phyloP scores from a whole-genome alignment of 305 asterid genomes.

The Rubia occidens region DNA sequence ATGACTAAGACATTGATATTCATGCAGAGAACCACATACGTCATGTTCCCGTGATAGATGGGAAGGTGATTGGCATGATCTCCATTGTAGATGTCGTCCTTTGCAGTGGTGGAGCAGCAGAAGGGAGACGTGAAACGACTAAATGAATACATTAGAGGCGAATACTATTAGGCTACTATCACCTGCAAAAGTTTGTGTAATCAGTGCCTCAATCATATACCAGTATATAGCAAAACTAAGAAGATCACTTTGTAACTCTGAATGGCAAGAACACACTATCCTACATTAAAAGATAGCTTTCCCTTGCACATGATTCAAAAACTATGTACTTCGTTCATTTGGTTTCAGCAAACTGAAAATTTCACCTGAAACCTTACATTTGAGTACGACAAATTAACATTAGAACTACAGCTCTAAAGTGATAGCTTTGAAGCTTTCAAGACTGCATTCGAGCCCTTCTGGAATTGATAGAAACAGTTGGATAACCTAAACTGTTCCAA shows the following conservation, averaged over 20 bases:
- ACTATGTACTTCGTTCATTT: not conserved
- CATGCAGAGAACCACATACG: slow-evolving; percentile 55
- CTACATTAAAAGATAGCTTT: not conserved
- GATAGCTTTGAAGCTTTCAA: not conserved
- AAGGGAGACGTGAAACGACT: slow-evolving; percentile 53
- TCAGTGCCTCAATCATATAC: not conserved
- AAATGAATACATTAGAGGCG: slow-evolving; percentile 51
- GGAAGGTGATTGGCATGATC: slow-evolving; percentile 68
- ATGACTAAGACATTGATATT: slow-evolving; percentile 1
- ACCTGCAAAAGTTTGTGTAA: not conserved
- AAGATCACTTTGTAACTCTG: not conserved
- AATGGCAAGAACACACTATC: not conserved
- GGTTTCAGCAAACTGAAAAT: too few relatives aligned
- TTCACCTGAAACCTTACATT: not conserved
- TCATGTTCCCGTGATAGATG: slow-evolving; percentile 71
- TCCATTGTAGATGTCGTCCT: slow-evolving; percentile 55
- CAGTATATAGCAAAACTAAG: not conserved
- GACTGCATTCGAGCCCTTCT: not conserved
- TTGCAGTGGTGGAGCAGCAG: slow-evolving; percentile 59
- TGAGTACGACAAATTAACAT: not conserved
- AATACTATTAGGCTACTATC: slow-evolving; percentile 40
- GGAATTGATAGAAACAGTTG: not conserved
- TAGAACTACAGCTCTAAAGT: not conserved
- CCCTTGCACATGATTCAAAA: not conserved
- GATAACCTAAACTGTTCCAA: too few relatives aligned